A percentile compares a stretch with the other conserved stretches of the same genome.
These are phyloP conservation scores for Pestalotiopsis sp. DNA, from an alignment of 2,329 filamentous ascomycete genomes.

Conservation along the genomic window DNA sequence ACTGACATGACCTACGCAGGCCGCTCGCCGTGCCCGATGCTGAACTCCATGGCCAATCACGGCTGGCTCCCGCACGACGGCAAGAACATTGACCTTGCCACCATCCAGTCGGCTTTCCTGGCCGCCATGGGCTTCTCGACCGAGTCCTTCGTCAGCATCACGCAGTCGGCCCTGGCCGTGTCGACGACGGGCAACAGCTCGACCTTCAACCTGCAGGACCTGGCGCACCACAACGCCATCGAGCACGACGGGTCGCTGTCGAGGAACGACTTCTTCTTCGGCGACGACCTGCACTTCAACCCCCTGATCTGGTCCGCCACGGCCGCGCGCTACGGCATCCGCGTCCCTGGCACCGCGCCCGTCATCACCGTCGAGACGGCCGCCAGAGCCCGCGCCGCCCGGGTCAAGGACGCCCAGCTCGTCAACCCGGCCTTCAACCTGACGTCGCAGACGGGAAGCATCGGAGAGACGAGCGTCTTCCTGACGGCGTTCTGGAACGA, in stretches of 20 bases:
- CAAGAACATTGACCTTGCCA: conserved; percentile 8
- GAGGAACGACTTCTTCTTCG: conserved; percentile 6
- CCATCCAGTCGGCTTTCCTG: not conserved
- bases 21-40: conserved; percentile 7
- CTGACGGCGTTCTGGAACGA: not conserved
- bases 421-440: conserved; percentile 8
- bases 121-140: not conserved
- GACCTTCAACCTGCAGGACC: conserved; percentile 7
- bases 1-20: not conserved
- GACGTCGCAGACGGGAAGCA: not conserved
- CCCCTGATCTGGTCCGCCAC: conserved; percentile 6
- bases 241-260: conserved; percentile 6
- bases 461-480: conserved; percentile 7
- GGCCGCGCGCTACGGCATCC: not conserved
- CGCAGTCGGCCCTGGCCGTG: not conserved
- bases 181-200: conserved; percentile 11
- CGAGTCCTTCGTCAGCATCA: conserved; percentile 1
- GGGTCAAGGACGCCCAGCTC: not conserved
- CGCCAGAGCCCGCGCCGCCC: not conserved
- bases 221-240: conserved; percentile 3
- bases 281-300: conserved; percentile 8
- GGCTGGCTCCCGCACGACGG: conserved; percentile 6
- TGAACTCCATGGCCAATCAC: conserved; percentile 9
- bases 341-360: not conserved
- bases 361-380: conserved; percentile 3